Evolutionary conservation across 495 filamentous ascomycete genomes (phyloP), one percentile per base, ranked within the genome.

Genomic region (Lasiosphaeria hispida): DNA sequence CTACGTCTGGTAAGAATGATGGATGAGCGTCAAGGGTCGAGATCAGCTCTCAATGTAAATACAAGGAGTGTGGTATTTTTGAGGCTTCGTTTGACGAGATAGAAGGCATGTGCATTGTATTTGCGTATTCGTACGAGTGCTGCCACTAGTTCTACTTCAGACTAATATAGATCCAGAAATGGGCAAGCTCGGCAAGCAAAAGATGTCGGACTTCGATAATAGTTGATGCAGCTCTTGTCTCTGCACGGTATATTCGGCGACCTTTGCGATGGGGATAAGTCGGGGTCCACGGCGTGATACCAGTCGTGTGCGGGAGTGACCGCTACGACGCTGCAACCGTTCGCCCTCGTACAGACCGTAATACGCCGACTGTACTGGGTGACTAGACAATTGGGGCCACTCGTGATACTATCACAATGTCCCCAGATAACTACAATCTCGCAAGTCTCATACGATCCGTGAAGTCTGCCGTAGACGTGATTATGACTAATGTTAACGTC

Each of bases 231-330:
- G 42, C 14, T 44, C 37, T 48, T 35, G 49, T 60, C 50, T 35
- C 51, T 48, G 57, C 57, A 60, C 34, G 42, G 50, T 35, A 15
- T 43, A 4, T 48, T 54, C 18, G n/a, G n/a, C 17, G 43, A 14
- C 19, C 42, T 48, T 15, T 41, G 40, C 43, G 49, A 14, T 18
- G 50, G 55, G 37, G 55, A 60, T 37, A 55, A 57, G 19, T 60
- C 60, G 45, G 60, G 60, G 48, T 63, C 57, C 57, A 63, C 55
- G 41, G 59, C 63, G 33, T 63, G 57, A 38, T 57, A 43, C 63
- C 63, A 66, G 17, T 52, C 44, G 53, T 60, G 48, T 10, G 36
- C 53, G 19, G 59, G 63, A 44, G 53, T 61, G 41, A 57, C 35
- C 18, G 41, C 41, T 7, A 48, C 57, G 40, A 13, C 49, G 34